Base-by-base conservation (phyloP, 2,329 filamentous ascomycete species). In the Monosporascus cannonballus region DNA sequence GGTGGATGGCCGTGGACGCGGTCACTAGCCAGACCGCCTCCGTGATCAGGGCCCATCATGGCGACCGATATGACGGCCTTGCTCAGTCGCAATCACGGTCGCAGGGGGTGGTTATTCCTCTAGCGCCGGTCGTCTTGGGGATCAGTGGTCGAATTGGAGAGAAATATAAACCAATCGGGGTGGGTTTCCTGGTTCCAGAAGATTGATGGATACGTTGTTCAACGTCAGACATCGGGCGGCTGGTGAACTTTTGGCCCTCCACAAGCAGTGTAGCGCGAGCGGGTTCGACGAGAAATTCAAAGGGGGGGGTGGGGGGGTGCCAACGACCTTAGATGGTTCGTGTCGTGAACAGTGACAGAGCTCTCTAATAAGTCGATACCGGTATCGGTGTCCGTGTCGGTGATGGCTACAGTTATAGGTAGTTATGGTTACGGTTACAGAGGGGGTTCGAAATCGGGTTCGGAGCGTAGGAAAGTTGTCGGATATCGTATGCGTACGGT, bases 1-100 rank as follows among this genome's bases (percentile, higher is more conserved):
- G 59, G 54, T 47, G 64, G 65, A 48, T 66, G 65, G 27, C 63
- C 62, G 54, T 67, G 64, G 52, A 62, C 57, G 54, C 57, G 67
- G 59, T 69, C 66, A 52, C 61, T 62, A 59, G 62, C 52, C 52
- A 67, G 64, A 66, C 65, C 64, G 63, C 65, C 64, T 61, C 63
- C 66, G 56, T 67, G 66, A 54, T 69, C 67, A 53, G 66, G 59
- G 58, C 62, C 64, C 66, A 67, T 69, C 55, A 59, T 64, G 60
- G 61, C 52, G 60, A 59, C 59, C 62, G 59, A 62, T 56, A 59
- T 55, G 59, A 56, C 55, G 58, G 49, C 50, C 50, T 59, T 54
- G 59, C 52, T 54, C 54, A 54, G 52, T 50, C 44, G 41, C 49
- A 27, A 27, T 46, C 22, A 46, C 42, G n/a, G 42, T 11, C 42